A percentile compares a stretch with the other conserved stretches of the same genome.
Evolutionary conservation across 805 yeast genomes (phyloP).

Genomic region (Monosporozyma aerobia): DNA sequence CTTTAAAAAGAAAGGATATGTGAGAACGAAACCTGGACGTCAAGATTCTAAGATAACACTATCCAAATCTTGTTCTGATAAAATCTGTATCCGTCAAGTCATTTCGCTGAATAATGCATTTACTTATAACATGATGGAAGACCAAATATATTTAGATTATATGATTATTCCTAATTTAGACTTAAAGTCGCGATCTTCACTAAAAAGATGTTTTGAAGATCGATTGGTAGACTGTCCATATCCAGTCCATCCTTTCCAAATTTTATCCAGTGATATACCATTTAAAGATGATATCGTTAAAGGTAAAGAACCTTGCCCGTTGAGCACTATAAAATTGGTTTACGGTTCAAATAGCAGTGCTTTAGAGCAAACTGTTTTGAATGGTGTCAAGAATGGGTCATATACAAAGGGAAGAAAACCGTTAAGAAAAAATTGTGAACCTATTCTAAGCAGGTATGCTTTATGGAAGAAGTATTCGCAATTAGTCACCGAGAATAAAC

Average conservation of each 20-base stretch:
- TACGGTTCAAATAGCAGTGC: not conserved
- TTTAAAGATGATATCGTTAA: conserved; percentile 15
- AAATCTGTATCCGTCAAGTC: conserved; percentile 55
- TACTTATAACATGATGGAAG: conserved; percentile 31
- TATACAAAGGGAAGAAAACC: conserved; percentile 35
- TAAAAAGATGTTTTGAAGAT: conserved; percentile 13
- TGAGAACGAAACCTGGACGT: conserved; percentile 91
- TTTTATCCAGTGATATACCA: conserved; percentile 1
- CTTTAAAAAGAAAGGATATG: conserved; percentile 48
- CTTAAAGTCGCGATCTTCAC: not conserved
- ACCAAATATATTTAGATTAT: conserved; percentile 33
- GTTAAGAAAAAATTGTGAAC: conserved; percentile 35
- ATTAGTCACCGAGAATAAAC: not conserved
- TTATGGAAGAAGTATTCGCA: conserved; percentile 18
- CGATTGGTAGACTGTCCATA: conserved; percentile 1
- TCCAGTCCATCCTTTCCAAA: conserved; percentile 2
- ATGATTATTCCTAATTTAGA: conserved; percentile 37
- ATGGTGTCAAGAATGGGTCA: conserved; percentile 56
- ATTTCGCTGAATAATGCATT: conserved; percentile 44
- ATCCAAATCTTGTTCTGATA: conserved; percentile 88
- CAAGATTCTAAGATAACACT: conserved; percentile 60
- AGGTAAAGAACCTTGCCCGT: conserved; percentile 15
- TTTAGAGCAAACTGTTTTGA: conserved; percentile 34
- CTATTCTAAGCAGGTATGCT: conserved; percentile 17
- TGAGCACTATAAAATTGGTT: conserved; percentile 14